A percentile compares a stretch with the other conserved stretches of the same genome.
These are phyloP conservation scores for Wickerhamiella australiensis DNA, from an alignment of 805 yeast genomes.

Conservation along the genomic window DNA sequence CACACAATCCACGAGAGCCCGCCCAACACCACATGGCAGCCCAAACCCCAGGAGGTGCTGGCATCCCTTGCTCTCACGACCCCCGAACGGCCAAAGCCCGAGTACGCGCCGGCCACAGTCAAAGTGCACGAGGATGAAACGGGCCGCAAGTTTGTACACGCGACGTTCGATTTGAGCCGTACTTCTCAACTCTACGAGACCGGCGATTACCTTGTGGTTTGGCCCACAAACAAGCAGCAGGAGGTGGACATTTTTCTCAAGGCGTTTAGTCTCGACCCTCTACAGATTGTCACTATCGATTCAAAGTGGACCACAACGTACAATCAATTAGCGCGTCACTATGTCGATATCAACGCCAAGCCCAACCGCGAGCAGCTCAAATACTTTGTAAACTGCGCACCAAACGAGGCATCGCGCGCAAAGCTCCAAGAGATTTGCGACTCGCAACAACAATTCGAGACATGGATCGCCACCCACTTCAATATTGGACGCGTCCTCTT, in stretches of 20 bases:
- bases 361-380: slow-evolving; percentile 61
- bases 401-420: slow-evolving; percentile 36
- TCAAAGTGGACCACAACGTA: slow-evolving; percentile 58
- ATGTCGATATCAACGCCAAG: slow-evolving; percentile 68
- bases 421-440: background rate
- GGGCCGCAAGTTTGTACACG: slow-evolving; percentile 38
- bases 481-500: slow-evolving; percentile 57
- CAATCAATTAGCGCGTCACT: slow-evolving; percentile 58
- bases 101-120: background rate
- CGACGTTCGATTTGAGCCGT: slow-evolving; percentile 57
- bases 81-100: slow-evolving; percentile 4
- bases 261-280: slow-evolving; percentile 40
- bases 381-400: slow-evolving; percentile 60
- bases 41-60: slow-evolving; percentile 4
- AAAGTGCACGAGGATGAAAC: background rate
- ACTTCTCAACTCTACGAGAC: slow-evolving; percentile 63
- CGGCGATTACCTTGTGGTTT: slow-evolving; percentile 78
- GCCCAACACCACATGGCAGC: background rate
- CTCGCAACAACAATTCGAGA: slow-evolving; percentile 39
- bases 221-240: slow-evolving; percentile 69
- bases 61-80: background rate
- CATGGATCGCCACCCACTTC: slow-evolving; percentile 40
- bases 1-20: slow-evolving; percentile 33
- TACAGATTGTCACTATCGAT: slow-evolving; percentile 39
- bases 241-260: slow-evolving; percentile 42